Evolutionary conservation across 2,329 filamentous ascomycete species (phyloP), one percentile per base, ranked within the genome.

Genomic region (Aspergillus pseudoviridinutans): DNA sequence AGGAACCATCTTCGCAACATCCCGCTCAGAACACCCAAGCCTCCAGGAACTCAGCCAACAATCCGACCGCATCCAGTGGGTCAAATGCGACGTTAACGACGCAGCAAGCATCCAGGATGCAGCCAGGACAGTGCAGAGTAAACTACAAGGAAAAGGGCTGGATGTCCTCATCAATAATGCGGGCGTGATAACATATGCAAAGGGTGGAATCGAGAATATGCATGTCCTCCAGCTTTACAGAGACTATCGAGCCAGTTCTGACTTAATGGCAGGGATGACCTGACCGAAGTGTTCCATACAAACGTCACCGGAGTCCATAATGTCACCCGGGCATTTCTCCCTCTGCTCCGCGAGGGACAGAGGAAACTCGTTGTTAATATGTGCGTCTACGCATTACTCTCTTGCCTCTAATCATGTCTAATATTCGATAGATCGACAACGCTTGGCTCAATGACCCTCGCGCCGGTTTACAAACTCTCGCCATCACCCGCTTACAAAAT

Each of bases 81-180:
- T 80, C n/a, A 65, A 64, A 2, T 60, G 79, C 10, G 76, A 79
- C 29, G 70, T 77, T 9, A 74, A 73, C 4, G 61, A 74, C 50
- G 55, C 66, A 22, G 50, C 54, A 0, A 75, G 71, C 42, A 67
- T 79, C 5, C 61, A 73, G 44, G 56, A 68, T 14, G 78, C 75
- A 0, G 74, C 62, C 0, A 54, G 55, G 0, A 56, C 64, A 14
- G 72, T 79, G 3, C 71, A 77, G 28, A 49, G 53, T 4, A 62
- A 63, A 2, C 61, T 79, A 1, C 60, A 64, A 17, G 77, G 69
- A 3, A 71, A 71, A 10, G 78, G 77, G 0, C 67, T 82, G 0
- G 80, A 82, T 60, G 74, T 80, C 7, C 57, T 82, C 28, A 70
- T 79, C 56, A 80, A 80, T 64, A 80, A 80, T 64, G 78, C 76